phyloP scores from a whole-genome alignment of 176 grass and related monocot species.

The Saccharum spontaneum region DNA sequence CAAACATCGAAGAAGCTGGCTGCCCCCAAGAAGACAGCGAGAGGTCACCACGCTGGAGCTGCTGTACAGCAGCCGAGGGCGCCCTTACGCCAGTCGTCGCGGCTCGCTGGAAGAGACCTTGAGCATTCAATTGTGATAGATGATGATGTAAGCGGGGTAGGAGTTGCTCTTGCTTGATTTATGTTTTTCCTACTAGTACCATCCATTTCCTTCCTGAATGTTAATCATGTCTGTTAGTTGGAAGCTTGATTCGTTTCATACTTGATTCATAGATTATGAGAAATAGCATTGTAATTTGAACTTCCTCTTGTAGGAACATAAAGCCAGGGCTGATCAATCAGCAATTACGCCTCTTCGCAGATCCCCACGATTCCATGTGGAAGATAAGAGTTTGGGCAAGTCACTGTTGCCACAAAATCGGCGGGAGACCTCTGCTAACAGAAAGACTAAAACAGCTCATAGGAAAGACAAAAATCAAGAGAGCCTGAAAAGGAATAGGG shows the following conservation, averaged over 20 bases:
- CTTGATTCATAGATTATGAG: neutral
- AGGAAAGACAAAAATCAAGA: conserved; percentile 6
- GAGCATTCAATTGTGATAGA: conserved; percentile 21
- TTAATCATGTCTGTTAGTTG: neutral
- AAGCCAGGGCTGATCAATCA: neutral
- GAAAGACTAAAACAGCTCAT: conserved; percentile 15
- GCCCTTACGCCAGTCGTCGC: neutral
- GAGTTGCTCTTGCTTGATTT: conserved; percentile 4
- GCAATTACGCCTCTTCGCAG: conserved; percentile 17
- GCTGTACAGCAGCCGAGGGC: neutral
- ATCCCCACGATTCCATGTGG: conserved; percentile 13
- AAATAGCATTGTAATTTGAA: conserved; percentile 17
- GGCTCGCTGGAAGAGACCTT: neutral
- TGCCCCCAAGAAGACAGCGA: neutral
- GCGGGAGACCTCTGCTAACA: neutral
- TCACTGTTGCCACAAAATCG: neutral
- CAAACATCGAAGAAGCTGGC: conserved; percentile 6
- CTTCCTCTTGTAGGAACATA: conserved; percentile 27
- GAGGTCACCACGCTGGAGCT: neutral
- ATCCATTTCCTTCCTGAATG: neutral
- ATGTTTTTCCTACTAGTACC: neutral
- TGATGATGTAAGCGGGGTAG: conserved; percentile 14
- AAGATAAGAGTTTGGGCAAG: conserved; percentile 8
- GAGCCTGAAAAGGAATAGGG: neutral
- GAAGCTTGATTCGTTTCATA: neutral